A percentile compares a stretch with the other conserved stretches of the same genome.
Conservation (phyloP, 495 filamentous ascomycete genomes). For the Lepraria neglecta region DNA sequence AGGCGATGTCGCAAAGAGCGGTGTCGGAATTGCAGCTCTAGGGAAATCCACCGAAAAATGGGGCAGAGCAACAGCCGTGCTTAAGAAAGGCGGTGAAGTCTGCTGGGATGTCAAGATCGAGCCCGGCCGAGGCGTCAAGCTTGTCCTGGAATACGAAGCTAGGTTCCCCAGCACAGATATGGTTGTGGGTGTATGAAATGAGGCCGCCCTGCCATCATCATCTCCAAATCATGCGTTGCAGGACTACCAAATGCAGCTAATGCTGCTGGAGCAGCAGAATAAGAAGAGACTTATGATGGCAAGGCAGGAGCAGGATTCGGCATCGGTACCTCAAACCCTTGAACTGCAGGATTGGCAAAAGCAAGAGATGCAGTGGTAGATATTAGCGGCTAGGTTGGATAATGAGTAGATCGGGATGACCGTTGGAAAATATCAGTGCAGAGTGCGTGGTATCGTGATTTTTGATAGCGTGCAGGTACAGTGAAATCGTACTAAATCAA, state of each 20-base stretch:
- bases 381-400: too few relatives aligned
- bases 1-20: conserved; percentile 39
- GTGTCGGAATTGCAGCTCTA: conserved; percentile 22
- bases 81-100: conserved; percentile 53
- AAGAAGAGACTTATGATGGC: conserved; percentile 93
- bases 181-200: conserved; percentile 30
- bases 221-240: conserved; percentile 30
- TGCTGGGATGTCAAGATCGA: conserved; percentile 54
- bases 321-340: too few relatives aligned
- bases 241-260: conserved; percentile 96
- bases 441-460: too few relatives aligned
- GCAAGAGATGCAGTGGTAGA: too few relatives aligned
- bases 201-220: not conserved
- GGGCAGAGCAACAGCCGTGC: conserved; percentile 25
- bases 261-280: conserved; percentile 94
- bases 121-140: conserved; percentile 48
- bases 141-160: conserved; percentile 60
- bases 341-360: too few relatives aligned
- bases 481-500: too few relatives aligned
- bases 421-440: too few relatives aligned
- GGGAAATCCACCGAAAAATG: conserved; percentile 28
- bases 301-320: conserved; percentile 74
- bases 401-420: too few relatives aligned
- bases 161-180: conserved; percentile 47
- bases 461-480: too few relatives aligned